These are phyloP conservation scores for Pseudozyma thailandica DNA, from an alignment of 1,284 basidiomycete genomes.

Conservation along the genomic window DNA sequence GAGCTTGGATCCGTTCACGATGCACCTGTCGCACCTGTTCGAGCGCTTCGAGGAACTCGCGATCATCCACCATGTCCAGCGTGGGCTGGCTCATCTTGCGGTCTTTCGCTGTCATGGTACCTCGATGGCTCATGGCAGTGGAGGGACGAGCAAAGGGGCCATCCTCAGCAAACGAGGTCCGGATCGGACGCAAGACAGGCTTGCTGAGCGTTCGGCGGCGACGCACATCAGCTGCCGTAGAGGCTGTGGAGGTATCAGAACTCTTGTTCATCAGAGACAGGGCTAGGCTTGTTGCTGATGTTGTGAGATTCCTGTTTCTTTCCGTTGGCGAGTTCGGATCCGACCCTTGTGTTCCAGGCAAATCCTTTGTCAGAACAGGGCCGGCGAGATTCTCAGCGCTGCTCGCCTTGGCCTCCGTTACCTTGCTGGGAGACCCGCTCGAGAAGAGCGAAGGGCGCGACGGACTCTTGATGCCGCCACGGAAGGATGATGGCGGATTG, in stretches of 20 bases:
- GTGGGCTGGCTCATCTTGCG: constrained; percentile 60
- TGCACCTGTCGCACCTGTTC: constrained; percentile 56
- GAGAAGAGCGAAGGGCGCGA: constrained; percentile 7
- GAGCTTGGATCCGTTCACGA: constrained; percentile 49
- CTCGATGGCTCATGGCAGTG: constrained; percentile 33
- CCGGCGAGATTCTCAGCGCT: neutral
- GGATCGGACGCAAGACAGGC: constrained; percentile 28
- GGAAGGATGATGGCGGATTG: constrained; percentile 36
- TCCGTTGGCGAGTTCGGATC: too few relatives aligned
- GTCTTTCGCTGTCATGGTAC: constrained; percentile 17
- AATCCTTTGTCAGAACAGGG: neutral
- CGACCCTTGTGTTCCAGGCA: too few relatives aligned
- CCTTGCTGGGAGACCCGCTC: constrained; percentile 11
- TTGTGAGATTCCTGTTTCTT: too few relatives aligned
- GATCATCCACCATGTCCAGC: constrained; percentile 61
- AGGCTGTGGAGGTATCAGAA: neutral
- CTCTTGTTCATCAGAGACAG: neutral
- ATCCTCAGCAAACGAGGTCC: constrained; percentile 16
- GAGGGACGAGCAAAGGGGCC: constrained; percentile 15
- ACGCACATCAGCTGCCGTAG: constrained; percentile 3
- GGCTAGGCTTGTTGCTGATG: neutral
- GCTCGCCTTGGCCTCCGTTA: neutral
- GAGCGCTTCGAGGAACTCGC: constrained; percentile 59
- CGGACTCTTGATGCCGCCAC: constrained; percentile 1
- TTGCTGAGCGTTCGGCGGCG: constrained; percentile 28